These are phyloP conservation scores for Paramecium sexaurelia DNA, from an alignment of 73 alveolate genomes.

Conservation along the genomic window DNA sequence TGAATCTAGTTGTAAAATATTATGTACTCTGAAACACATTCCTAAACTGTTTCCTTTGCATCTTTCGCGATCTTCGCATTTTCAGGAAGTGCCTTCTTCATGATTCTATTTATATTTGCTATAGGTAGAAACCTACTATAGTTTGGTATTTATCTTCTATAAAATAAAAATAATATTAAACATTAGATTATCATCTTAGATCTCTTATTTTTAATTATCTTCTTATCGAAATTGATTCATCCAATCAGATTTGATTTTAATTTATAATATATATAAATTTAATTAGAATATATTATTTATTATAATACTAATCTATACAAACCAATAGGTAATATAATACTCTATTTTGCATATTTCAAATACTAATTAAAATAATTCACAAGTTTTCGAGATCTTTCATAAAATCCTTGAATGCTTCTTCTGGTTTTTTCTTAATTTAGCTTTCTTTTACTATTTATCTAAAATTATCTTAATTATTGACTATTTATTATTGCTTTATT, in stretches of 20 bases:
- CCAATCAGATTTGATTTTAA: not conserved
- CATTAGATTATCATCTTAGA: conserved; percentile 36
- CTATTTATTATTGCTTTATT: not conserved
- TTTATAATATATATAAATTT: not conserved
- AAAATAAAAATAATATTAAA: not conserved
- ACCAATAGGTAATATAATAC: too few species aligned
- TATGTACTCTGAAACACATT: conserved; percentile 96
- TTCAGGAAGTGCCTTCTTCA: conserved; percentile 95
- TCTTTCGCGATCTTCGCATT: conserved; percentile 96
- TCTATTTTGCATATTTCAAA: too few species aligned
- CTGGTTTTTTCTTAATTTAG: not conserved
- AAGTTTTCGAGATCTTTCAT: not conserved
- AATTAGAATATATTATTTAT: not conserved
- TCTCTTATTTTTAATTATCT: conserved; percentile 45
- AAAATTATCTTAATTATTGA: not conserved
- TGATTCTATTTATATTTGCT: conserved; percentile 96
- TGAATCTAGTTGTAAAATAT: conserved; percentile 74
- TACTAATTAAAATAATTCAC: too few species aligned
- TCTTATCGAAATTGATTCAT: conserved; percentile 8
- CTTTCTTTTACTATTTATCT: not conserved
- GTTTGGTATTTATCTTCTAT: conserved; percentile 56
- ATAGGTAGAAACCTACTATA: conserved; percentile 89
- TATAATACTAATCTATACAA: not conserved
- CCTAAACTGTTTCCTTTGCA: conserved; percentile 97
- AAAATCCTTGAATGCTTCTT: not conserved